A percentile compares a stretch with the other conserved stretches of the same genome.
These are phyloP conservation scores for Aspergillus ostianus DNA, from an alignment of 495 filamentous ascomycete genomes.

Conservation along the genomic window DNA sequence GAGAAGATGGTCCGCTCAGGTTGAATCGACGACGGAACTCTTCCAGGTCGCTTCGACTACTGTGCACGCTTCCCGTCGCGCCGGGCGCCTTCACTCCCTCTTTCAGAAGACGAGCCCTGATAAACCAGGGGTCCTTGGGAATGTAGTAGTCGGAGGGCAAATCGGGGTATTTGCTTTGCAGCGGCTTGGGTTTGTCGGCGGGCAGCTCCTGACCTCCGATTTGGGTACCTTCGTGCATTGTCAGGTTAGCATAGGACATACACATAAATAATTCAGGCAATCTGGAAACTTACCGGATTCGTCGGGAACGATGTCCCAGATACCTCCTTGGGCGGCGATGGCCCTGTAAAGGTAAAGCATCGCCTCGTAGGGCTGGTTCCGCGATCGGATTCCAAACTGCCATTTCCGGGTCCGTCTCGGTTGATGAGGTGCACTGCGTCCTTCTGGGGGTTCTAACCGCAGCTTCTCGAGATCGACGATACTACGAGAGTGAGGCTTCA, in stretches of 20 bases:
- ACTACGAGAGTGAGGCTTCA: constrained; percentile 77
- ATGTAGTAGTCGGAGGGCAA: constrained; percentile 64
- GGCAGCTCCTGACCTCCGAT: constrained; percentile 24
- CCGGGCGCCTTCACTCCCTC: constrained; percentile 59
- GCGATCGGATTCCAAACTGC: constrained; percentile 95
- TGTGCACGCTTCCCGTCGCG: constrained; percentile 52
- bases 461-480: constrained; percentile 51
- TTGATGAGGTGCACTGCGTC: constrained; percentile 55
- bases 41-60: constrained; percentile 57
- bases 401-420: constrained; percentile 77
- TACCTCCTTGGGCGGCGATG: constrained; percentile 77
- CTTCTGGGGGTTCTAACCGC: constrained; percentile 65
- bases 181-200: constrained; percentile 31
- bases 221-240: constrained; percentile 21
- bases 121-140: constrained; percentile 93
- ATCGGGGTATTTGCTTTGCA: constrained; percentile 49
- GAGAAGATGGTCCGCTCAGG: constrained; percentile 36
- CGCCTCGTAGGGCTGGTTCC: constrained; percentile 91
- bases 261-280: not conserved
- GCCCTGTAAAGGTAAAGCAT: constrained; percentile 93
- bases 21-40: constrained; percentile 48
- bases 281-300: constrained; percentile 33
- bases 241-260: constrained; percentile 6
- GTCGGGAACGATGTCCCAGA: constrained; percentile 64
- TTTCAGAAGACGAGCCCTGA: constrained; percentile 82